These are phyloP conservation scores for Protomyces gravidus DNA, from an alignment of 1,139 yeast species.

Conservation along the genomic window DNA sequence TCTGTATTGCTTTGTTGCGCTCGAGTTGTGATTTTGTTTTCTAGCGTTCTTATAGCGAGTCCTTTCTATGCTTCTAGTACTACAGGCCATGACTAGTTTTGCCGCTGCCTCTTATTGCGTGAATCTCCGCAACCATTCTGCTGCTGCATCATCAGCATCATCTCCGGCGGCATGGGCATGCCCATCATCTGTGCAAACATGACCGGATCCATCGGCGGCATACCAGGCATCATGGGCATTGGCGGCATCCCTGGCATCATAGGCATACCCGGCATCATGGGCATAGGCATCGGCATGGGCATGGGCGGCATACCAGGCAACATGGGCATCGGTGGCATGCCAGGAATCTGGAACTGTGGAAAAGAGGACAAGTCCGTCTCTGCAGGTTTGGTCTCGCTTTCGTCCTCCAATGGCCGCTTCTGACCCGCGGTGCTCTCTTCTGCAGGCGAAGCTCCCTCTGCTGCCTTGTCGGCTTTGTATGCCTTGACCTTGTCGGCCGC, in stretches of 20 bases:
- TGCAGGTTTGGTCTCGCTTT: background rate
- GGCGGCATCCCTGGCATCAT: slow-evolving; percentile 1
- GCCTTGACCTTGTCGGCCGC: background rate
- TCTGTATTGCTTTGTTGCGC: slow-evolving; percentile 8
- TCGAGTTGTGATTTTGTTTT: background rate
- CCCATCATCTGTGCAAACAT: slow-evolving; percentile 1
- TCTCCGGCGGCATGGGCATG: background rate
- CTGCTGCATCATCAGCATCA: background rate
- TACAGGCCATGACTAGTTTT: background rate
- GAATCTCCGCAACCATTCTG: background rate
- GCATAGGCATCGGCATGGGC: slow-evolving; percentile 10
- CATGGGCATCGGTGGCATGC: slow-evolving; percentile 33
- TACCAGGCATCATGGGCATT: background rate
- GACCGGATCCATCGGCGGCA: slow-evolving; percentile 3
- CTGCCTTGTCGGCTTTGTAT: background rate
- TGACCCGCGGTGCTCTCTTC: background rate
- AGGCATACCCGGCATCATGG: background rate
- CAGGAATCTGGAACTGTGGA: slow-evolving; percentile 31
- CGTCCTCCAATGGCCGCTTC: background rate
- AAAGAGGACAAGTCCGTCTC: background rate
- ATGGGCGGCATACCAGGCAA: slow-evolving; percentile 28
- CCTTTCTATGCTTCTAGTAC: background rate
- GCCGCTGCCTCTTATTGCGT: background rate
- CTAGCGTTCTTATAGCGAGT: background rate
- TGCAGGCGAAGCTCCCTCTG: background rate